phyloP scores from a whole-genome alignment of 108 stramenopile species.

The Discostella pseudostelligera region DNA sequence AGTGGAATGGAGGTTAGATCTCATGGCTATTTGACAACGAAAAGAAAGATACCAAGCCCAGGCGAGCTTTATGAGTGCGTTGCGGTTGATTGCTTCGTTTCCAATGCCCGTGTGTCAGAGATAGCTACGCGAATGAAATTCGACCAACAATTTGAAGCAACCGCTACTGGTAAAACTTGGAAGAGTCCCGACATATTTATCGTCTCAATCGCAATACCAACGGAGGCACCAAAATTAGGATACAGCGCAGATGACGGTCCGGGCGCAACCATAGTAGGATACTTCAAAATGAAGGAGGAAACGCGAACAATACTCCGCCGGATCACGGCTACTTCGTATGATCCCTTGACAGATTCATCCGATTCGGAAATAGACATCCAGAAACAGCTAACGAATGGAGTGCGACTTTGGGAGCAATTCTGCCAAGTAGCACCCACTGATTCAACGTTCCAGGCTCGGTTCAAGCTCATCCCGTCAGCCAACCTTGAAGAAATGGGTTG shows the following conservation, averaged over 20 bases:
- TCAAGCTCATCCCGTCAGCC: slow-evolving; percentile 71
- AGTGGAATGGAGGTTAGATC: slow-evolving; percentile 56
- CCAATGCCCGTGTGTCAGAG: slow-evolving; percentile 53
- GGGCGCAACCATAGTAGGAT: slow-evolving; percentile 70
- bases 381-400: slow-evolving; percentile 67
- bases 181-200: slow-evolving; percentile 76
- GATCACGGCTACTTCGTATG: slow-evolving; percentile 72
- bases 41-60: slow-evolving; percentile 73
- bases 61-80: slow-evolving; percentile 70
- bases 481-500: slow-evolving; percentile 77
- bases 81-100: slow-evolving; percentile 73
- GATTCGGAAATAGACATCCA: slow-evolving; percentile 48
- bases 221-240: slow-evolving; percentile 74
- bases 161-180: slow-evolving; percentile 58
- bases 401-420: slow-evolving; percentile 78
- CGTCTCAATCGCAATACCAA: slow-evolving; percentile 68
- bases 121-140: slow-evolving; percentile 67
- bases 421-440: slow-evolving; percentile 74
- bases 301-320: slow-evolving; percentile 75
- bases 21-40: slow-evolving; percentile 69
- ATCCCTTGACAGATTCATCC: slow-evolving; percentile 49
- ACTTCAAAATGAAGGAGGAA: slow-evolving; percentile 73
- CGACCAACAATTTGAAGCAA: slow-evolving; percentile 44
- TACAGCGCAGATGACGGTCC: slow-evolving; percentile 59
- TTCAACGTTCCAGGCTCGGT: slow-evolving; percentile 63